These are phyloP conservation scores for Gossypium bickii DNA, from an alignment of 345 rosid species.

Conservation along the genomic window DNA sequence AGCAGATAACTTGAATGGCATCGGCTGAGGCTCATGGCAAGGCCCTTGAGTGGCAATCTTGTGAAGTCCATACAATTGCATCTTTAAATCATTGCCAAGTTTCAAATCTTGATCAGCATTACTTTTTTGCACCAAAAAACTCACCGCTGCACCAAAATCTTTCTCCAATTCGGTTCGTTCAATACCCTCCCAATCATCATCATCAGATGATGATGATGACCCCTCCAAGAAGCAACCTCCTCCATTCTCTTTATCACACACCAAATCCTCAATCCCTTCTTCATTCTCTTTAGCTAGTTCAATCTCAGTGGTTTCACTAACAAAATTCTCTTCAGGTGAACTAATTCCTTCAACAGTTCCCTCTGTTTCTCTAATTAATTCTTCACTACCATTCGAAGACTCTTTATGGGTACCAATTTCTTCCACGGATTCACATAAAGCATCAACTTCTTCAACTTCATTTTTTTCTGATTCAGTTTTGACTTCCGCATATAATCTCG, in stretches of 20 bases:
- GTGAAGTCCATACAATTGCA: conserved; percentile 47
- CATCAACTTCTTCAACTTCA: conserved; percentile 15
- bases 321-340: not conserved
- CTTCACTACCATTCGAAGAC: not conserved
- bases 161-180: conserved; percentile 41
- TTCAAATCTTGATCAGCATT: conserved; percentile 21
- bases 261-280: conserved; percentile 18
- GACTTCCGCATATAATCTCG: not conserved
- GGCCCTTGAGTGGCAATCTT: conserved; percentile 52
- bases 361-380: conserved; percentile 1
- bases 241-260: conserved; percentile 1
- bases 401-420: not conserved
- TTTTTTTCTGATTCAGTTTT: not conserved
- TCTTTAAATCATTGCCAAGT: conserved; percentile 24
- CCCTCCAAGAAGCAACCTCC: conserved; percentile 13
- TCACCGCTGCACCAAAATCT: conserved; percentile 39
- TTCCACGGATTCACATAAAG: conserved; percentile 7
- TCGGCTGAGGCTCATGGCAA: conserved; percentile 39
- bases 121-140: conserved; percentile 26
- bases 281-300: conserved; percentile 7
- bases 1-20: conserved; percentile 45
- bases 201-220: conserved; percentile 1
- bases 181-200: conserved; percentile 52
- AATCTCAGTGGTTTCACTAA: conserved; percentile 2
- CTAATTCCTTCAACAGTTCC: not conserved